phyloP scores from a whole-genome alignment of 192 early-diverging fungal genomes.

The Backusella psychrophila region DNA sequence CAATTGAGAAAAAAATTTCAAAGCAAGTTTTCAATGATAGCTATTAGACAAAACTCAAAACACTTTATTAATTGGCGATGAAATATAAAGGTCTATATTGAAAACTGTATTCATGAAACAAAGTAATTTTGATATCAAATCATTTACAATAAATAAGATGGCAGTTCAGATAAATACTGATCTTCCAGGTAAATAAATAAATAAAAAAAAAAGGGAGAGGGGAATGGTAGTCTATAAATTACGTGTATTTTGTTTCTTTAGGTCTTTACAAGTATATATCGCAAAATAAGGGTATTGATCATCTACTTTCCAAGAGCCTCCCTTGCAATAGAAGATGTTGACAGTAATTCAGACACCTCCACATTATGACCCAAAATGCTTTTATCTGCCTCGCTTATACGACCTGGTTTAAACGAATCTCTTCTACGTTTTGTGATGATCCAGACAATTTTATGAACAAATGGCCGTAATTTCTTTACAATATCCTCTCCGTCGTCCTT shows the following conservation, averaged over 20 bases:
- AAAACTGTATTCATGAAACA: background rate
- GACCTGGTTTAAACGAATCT: conserved; percentile 20
- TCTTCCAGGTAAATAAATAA: background rate
- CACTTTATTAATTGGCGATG: background rate
- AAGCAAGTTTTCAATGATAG: background rate
- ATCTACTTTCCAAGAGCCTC: conserved; percentile 6
- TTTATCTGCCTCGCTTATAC: conserved; percentile 21
- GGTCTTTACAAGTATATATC: background rate
- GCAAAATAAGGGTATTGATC: background rate
- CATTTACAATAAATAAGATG: conserved; percentile 1
- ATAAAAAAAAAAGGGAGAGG: background rate
- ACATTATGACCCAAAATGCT: conserved; percentile 30
- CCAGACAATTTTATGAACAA: conserved; percentile 34
- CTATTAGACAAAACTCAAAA: background rate
- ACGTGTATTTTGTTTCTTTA: background rate
- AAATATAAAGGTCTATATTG: background rate
- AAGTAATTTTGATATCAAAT: background rate
- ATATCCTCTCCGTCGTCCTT: conserved; percentile 38
- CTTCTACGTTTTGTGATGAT: conserved; percentile 28
- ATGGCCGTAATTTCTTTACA: conserved; percentile 23
- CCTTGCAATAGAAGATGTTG: conserved; percentile 20
- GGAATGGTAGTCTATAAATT: background rate
- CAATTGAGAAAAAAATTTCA: background rate
- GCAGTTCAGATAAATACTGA: background rate
- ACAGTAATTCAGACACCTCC: conserved; percentile 23